These are phyloP conservation scores for Pulveroboletus sp. DNA, from an alignment of 768 basidiomycete species.

Conservation along the genomic window DNA sequence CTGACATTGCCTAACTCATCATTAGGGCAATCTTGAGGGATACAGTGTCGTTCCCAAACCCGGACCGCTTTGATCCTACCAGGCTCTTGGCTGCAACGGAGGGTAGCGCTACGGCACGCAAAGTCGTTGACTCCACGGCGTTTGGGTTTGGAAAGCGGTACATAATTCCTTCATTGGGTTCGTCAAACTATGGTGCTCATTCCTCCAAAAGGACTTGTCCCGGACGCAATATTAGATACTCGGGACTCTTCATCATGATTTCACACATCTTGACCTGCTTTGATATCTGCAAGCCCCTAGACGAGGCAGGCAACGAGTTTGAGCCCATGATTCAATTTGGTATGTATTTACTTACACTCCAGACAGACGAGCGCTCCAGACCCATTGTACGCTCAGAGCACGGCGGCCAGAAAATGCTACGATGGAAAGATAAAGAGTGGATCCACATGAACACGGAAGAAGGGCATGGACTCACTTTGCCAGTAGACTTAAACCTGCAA, in stretches of 20 bases:
- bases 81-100: background rate
- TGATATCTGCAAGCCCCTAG: background rate
- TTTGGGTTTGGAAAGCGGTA: background rate
- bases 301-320: background rate
- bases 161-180: too few relatives aligned
- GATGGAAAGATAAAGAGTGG: too few relatives aligned
- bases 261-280: slow-evolving; percentile 1
- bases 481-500: too few relatives aligned
- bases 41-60: background rate
- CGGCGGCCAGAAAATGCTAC: background rate
- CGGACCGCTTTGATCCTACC: background rate
- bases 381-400: background rate
- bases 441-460: too few relatives aligned
- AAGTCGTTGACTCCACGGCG: background rate
- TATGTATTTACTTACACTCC: background rate
- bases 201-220: background rate
- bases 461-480: too few relatives aligned
- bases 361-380: background rate
- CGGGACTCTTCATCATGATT: background rate
- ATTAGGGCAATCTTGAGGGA: slow-evolving; percentile 2
- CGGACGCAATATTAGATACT: background rate
- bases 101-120: background rate
- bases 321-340: background rate
- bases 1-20: background rate
- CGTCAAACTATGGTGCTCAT: background rate